Evolutionary conservation across 2,329 filamentous ascomycete species (phyloP).

Genomic region (Paraconiothyrium sp.): DNA sequence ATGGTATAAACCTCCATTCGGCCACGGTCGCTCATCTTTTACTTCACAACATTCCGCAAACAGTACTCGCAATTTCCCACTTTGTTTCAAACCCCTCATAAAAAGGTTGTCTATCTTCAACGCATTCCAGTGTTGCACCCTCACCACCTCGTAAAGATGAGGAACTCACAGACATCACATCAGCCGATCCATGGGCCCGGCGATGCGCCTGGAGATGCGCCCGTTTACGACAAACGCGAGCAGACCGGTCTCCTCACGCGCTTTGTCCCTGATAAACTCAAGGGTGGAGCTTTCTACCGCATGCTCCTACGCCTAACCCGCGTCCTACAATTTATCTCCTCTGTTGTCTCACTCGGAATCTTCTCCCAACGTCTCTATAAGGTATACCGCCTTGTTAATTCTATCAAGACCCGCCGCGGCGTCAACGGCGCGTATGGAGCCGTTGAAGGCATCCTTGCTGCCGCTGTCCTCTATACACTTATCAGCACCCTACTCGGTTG

Average conservation of each 20-base stretch:
- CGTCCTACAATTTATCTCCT: slow-evolving; percentile 57
- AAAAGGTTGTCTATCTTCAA: too few relatives aligned
- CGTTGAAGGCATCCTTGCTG: slow-evolving; percentile 58
- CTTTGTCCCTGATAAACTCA: slow-evolving; percentile 39
- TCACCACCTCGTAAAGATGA: too few relatives aligned
- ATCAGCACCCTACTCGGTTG: slow-evolving; percentile 48
- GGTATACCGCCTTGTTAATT: slow-evolving; percentile 51
- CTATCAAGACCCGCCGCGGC: slow-evolving; percentile 36
- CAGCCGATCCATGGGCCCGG: slow-evolving; percentile 5
- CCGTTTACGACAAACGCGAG: slow-evolving; percentile 13
- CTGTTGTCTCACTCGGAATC: slow-evolving; percentile 54
- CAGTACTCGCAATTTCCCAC: too few relatives aligned
- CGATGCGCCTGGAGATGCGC: slow-evolving; percentile 18
- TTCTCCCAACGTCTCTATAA: slow-evolving; percentile 55
- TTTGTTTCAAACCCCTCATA: too few relatives aligned
- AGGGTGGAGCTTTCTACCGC: slow-evolving; percentile 33
- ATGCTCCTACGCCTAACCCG: slow-evolving; percentile 50
- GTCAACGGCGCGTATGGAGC: slow-evolving; percentile 49
- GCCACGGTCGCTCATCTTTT: too few relatives aligned
- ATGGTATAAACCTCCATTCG: too few relatives aligned
- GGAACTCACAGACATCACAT: too few relatives aligned
- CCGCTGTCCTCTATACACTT: slow-evolving; percentile 56
- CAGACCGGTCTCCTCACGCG: slow-evolving; percentile 43
- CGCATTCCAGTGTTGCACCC: too few relatives aligned
- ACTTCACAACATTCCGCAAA: too few relatives aligned